Percentiles rank a stretch among this genome's conserved stretches.
Conservation (phyloP, 306 rosid genomes). For the Arachis stenosperma region DNA sequence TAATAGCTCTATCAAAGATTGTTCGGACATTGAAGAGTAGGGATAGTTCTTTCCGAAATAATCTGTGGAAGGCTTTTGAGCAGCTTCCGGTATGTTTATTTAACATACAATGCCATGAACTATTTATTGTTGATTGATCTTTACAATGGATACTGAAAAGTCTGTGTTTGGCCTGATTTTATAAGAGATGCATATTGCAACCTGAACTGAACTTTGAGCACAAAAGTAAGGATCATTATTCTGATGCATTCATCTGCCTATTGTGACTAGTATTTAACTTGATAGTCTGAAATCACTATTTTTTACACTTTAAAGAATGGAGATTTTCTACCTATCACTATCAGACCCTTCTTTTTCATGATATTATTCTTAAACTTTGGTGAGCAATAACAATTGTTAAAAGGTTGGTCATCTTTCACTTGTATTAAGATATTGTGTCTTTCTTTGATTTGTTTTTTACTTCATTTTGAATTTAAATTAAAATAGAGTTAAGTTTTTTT, state of each 20-base stretch:
- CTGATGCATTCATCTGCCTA: background rate
- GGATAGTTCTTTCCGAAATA: conserved; percentile 62
- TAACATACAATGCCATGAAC: conserved; percentile 7
- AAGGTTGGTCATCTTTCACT: conserved; percentile 10
- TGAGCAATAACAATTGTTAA: conserved; percentile 20
- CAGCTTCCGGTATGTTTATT: conserved; percentile 56
- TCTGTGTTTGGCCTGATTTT: conserved; percentile 10
- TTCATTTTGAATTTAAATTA: background rate
- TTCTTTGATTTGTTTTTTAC: background rate
- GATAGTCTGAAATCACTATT: background rate
- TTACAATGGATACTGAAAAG: conserved; percentile 1
- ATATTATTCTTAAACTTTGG: conserved; percentile 6
- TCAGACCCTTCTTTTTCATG: background rate
- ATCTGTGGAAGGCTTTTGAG: conserved; percentile 62
- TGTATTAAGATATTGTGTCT: conserved; percentile 2
- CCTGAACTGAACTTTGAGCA: conserved; percentile 8
- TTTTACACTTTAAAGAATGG: background rate
- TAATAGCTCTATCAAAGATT: conserved; percentile 58
- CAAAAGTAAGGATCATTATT: background rate
- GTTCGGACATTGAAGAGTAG: conserved; percentile 62
- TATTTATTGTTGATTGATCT: conserved; percentile 8
- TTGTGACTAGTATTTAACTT: conserved; percentile 1
- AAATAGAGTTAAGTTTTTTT: conserved; percentile 2
- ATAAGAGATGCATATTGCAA: background rate
- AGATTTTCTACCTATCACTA: background rate